A percentile compares a stretch with the other conserved stretches of the same genome.
Evolutionary conservation across 1,139 yeast species (phyloP).

Genomic region (Lodderomyces beijingensis): DNA sequence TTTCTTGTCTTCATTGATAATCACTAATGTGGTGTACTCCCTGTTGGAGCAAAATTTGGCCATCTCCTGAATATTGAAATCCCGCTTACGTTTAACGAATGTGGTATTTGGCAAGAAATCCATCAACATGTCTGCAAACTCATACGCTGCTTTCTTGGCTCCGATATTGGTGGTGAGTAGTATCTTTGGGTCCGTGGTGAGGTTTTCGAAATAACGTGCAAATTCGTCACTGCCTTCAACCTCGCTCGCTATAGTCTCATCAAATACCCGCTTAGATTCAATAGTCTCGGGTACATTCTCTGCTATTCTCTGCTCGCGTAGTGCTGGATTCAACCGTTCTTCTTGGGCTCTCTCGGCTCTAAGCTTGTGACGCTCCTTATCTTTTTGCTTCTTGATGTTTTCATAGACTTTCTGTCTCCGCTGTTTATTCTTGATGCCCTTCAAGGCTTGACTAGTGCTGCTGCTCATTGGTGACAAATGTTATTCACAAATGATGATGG

Average conservation of each 20-base stretch:
- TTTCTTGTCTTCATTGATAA: constrained; percentile 91
- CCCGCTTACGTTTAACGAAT: constrained; percentile 81
- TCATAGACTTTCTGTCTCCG: constrained; percentile 77
- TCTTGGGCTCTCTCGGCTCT: constrained; percentile 78
- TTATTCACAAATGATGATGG: constrained; percentile 5
- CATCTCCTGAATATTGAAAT: constrained; percentile 81
- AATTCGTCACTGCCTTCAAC: constrained; percentile 85
- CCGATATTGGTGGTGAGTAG: constrained; percentile 82
- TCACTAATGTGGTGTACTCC: constrained; percentile 80
- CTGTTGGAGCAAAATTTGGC: constrained; percentile 76
- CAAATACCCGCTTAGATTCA: constrained; percentile 83
- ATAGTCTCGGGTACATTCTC: constrained; percentile 83
- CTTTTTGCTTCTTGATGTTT: constrained; percentile 67
- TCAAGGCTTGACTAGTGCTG: constrained; percentile 31
- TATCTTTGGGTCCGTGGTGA: constrained; percentile 68
- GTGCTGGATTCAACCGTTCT: constrained; percentile 76
- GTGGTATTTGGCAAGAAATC: constrained; percentile 83
- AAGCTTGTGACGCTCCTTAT: constrained; percentile 70
- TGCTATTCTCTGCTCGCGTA: constrained; percentile 73
- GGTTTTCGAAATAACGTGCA: constrained; percentile 54
- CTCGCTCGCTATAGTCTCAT: constrained; percentile 75
- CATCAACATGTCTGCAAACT: constrained; percentile 81
- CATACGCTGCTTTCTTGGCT: constrained; percentile 84
- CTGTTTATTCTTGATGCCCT: constrained; percentile 65
- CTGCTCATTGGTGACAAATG: background rate